phyloP scores from a whole-genome alignment of 768 basidiomycete species.

The Gymnopilus dilepis region DNA sequence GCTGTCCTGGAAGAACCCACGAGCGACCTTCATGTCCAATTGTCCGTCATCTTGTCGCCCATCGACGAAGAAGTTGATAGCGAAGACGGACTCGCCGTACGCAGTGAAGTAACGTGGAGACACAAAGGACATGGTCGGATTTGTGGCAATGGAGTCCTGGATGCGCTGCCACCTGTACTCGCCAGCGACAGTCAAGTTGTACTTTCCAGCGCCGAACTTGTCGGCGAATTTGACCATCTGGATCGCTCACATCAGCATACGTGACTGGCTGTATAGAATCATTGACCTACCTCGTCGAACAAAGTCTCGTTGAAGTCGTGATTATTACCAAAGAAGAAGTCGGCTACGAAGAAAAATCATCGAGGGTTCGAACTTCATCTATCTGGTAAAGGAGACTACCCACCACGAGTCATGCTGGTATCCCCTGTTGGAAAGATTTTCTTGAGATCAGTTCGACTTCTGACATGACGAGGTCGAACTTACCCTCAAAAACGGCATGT shows the following conservation, averaged over 20 bases:
- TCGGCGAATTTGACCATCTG: slow-evolving; percentile 21
- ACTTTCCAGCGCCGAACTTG: slow-evolving; percentile 30
- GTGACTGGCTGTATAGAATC: background rate
- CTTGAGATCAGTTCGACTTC: background rate
- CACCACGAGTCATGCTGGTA: slow-evolving; percentile 28
- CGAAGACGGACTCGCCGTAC: slow-evolving; percentile 29
- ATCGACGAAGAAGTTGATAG: slow-evolving; percentile 31
- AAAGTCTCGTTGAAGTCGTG: slow-evolving; percentile 32
- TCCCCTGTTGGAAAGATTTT: slow-evolving; percentile 22
- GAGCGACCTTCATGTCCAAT: slow-evolving; percentile 25
- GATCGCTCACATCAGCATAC: background rate
- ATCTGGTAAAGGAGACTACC: background rate
- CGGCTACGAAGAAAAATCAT: slow-evolving; percentile 8
- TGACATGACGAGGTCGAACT: background rate
- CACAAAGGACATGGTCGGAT: slow-evolving; percentile 30
- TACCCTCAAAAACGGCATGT: slow-evolving; percentile 30
- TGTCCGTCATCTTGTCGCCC: slow-evolving; percentile 27
- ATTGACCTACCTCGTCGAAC: slow-evolving; percentile 24
- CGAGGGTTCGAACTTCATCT: no score
- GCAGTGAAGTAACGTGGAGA: slow-evolving; percentile 32
- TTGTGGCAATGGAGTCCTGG: slow-evolving; percentile 32
- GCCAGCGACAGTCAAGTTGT: slow-evolving; percentile 31
- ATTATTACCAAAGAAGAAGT: slow-evolving; percentile 31
- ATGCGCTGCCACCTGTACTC: slow-evolving; percentile 30
- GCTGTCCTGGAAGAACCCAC: slow-evolving; percentile 31